These are phyloP conservation scores for Codiaeum variegatum DNA, from an alignment of 441 rosid species.

Conservation along the genomic window DNA sequence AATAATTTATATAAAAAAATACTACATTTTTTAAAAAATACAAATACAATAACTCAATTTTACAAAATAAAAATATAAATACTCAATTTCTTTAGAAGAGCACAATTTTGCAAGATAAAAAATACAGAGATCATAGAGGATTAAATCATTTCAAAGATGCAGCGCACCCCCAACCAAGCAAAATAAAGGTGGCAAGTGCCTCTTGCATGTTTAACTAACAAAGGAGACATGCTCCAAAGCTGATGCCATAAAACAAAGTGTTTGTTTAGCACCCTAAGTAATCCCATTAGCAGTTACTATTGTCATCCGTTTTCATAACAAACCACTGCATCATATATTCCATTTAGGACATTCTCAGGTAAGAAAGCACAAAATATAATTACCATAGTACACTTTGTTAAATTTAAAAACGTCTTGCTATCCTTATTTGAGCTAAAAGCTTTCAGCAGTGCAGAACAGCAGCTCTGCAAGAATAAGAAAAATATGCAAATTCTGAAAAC, in stretches of 20 bases:
- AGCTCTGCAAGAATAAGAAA: conserved; percentile 17
- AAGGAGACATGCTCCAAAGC: neutral
- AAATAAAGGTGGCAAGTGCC: neutral
- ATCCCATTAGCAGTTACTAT: neutral
- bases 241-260: neutral
- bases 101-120: too few species aligned
- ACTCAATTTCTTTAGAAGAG: too few species aligned
- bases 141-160: too few species aligned
- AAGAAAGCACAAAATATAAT: neutral
- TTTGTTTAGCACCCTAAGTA: too few species aligned
- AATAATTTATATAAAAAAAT: too few species aligned
- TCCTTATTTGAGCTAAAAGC: conserved; percentile 4
- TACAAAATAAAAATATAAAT: too few species aligned
- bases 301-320: neutral
- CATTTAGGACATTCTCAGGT: neutral
- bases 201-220: neutral
- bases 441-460: conserved; percentile 20
- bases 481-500: conserved; percentile 11
- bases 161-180: too few species aligned
- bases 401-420: neutral
- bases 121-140: too few species aligned
- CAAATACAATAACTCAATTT: too few species aligned
- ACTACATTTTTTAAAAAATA: too few species aligned
- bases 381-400: conserved; percentile 10
- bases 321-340: neutral